Evolutionary conservation across 805 yeast species (phyloP).

Genomic region (Wickerhamomyces canadensis): DNA sequence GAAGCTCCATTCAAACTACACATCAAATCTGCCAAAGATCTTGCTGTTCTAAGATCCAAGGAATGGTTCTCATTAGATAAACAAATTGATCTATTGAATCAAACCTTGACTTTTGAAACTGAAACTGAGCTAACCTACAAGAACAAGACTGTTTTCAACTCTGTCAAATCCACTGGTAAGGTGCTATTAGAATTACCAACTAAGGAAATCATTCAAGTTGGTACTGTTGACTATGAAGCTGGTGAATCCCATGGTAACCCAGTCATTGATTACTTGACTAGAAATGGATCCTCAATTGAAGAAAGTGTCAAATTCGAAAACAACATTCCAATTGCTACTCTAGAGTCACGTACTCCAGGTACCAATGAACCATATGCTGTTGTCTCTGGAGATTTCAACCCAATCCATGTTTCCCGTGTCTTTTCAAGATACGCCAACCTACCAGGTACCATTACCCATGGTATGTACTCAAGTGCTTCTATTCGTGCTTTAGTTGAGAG

Average conservation of each 20-base stretch:
- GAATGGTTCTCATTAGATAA: conserved; percentile 94
- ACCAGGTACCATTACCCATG: conserved; percentile 98
- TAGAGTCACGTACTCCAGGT: conserved; percentile 74
- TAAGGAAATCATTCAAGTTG: conserved; percentile 80
- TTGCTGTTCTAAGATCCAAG: conserved; percentile 89
- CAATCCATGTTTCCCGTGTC: conserved; percentile 94
- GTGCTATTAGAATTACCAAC: conserved; percentile 87
- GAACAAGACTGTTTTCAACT: conserved; percentile 66
- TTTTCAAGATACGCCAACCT: conserved; percentile 89
- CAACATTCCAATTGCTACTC: conserved; percentile 73
- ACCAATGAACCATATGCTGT: conserved; percentile 95
- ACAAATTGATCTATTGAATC: conserved; percentile 64
- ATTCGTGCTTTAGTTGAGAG: conserved; percentile 93
- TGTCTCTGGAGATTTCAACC: conserved; percentile 97
- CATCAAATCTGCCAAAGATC: conserved; percentile 74
- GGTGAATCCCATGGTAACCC: conserved; percentile 96
- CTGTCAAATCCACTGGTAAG: conserved; percentile 80
- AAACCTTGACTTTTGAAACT: conserved; percentile 84
- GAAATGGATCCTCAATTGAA: conserved; percentile 91
- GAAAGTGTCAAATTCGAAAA: conserved; percentile 90
- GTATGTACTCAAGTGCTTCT: conserved; percentile 97
- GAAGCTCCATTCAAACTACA: conserved; percentile 84
- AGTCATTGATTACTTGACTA: conserved; percentile 84
- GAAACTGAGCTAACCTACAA: conserved; percentile 80
- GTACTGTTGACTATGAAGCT: conserved; percentile 80